These are phyloP conservation scores for Quercus phellos DNA, from an alignment of 331 rosid genomes.

Conservation along the genomic window DNA sequence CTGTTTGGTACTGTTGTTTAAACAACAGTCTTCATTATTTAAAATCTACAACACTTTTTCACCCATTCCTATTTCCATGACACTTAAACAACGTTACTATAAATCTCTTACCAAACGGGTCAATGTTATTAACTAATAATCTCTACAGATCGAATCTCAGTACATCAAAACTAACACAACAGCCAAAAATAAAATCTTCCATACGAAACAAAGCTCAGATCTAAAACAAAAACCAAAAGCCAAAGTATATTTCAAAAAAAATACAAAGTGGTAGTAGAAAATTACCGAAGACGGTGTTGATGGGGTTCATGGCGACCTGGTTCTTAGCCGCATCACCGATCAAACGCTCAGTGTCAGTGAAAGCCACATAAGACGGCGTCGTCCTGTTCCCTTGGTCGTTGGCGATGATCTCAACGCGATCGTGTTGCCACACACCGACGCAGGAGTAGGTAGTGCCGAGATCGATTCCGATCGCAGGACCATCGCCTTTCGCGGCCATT, in stretches of 20 bases:
- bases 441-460: slow-evolving; percentile 54
- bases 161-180: no score
- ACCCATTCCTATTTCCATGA: no score
- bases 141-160: no score
- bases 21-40: no score
- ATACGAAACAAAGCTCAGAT: background rate
- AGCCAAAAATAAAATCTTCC: no score
- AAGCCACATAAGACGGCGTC: slow-evolving; percentile 52
- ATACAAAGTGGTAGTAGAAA: background rate
- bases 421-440: slow-evolving; percentile 56
- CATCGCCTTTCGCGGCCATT: slow-evolving; percentile 37
- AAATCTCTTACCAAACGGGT: no score
- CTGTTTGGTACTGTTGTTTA: no score
- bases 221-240: background rate
- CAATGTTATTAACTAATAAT: no score
- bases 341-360: slow-evolving; percentile 43
- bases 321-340: slow-evolving; percentile 46
- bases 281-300: slow-evolving; percentile 46
- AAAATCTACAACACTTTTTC: no score
- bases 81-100: no score
- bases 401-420: slow-evolving; percentile 47
- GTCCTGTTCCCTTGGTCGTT: slow-evolving; percentile 56
- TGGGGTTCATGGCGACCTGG: slow-evolving; percentile 43
- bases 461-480: slow-evolving; percentile 52
- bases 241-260: background rate